Evolutionary conservation across 2,329 filamentous ascomycete species (phyloP).

Genomic region (Albifimbria verrucaria): DNA sequence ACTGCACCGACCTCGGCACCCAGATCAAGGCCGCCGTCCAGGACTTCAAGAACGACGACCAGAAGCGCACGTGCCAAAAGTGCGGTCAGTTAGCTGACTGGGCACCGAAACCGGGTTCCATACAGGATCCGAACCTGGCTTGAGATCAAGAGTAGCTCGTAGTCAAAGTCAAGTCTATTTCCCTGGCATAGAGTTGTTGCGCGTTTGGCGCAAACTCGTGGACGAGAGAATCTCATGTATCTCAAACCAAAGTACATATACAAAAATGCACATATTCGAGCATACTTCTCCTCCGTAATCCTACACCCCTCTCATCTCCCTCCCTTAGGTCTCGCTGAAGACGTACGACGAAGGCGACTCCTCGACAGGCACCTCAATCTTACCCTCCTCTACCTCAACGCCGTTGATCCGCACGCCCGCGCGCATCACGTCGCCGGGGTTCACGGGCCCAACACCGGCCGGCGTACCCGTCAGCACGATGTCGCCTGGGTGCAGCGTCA

Average conservation of each 20-base stretch:
- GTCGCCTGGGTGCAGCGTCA: constrained; percentile 90
- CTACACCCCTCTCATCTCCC: neutral
- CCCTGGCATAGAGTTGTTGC: no score
- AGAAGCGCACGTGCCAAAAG: constrained; percentile 68
- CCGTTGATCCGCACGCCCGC: constrained; percentile 78
- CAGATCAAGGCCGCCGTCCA: constrained; percentile 94
- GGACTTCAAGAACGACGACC: constrained; percentile 65
- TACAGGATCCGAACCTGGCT: constrained; percentile 55
- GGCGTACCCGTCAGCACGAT: constrained; percentile 95
- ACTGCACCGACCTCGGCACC: constrained; percentile 85
- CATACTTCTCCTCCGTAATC: constrained; percentile 4
- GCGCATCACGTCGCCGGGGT: constrained; percentile 81
- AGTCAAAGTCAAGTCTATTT: no score
- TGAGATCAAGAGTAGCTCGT: constrained; percentile 1
- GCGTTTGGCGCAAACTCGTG: no score
- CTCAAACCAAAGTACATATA: neutral
- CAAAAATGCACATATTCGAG: neutral
- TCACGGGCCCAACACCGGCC: constrained; percentile 87
- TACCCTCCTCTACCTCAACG: constrained; percentile 79
- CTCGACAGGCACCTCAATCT: constrained; percentile 78
- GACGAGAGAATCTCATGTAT: neutral
- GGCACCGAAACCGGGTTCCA: constrained; percentile 58
- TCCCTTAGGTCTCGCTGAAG: constrained; percentile 65
- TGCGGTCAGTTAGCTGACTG: constrained; percentile 77
- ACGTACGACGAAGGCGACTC: constrained; percentile 75